phyloP scores from a whole-genome alignment of 2,329 filamentous ascomycete species.

The Diaporthe caulivora region DNA sequence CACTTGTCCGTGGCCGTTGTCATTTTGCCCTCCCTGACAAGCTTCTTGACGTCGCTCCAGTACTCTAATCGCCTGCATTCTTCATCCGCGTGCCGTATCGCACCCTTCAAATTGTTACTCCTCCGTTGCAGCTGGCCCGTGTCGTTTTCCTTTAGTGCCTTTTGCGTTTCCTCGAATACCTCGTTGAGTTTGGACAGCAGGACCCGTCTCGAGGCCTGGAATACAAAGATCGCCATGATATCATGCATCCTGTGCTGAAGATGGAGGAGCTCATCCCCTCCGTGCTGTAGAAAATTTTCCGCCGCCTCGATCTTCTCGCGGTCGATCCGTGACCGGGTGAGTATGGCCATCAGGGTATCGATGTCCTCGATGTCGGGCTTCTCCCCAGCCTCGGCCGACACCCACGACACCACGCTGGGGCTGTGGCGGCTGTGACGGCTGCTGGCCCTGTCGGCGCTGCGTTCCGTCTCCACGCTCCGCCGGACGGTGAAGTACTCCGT shows the following conservation, averaged over 20 bases:
- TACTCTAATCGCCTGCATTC: slow-evolving; percentile 87
- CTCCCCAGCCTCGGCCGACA: slow-evolving; percentile 54
- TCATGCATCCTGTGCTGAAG: slow-evolving; percentile 83
- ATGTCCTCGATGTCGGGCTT: slow-evolving; percentile 72
- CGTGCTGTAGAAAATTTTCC: slow-evolving; percentile 83
- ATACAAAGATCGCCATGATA: slow-evolving; percentile 89
- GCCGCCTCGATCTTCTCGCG: slow-evolving; percentile 90
- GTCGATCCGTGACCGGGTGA: slow-evolving; percentile 81
- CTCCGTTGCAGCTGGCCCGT: slow-evolving; percentile 52
- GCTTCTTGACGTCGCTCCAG: slow-evolving; percentile 85
- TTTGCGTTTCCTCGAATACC: slow-evolving; percentile 67
- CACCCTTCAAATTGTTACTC: slow-evolving; percentile 78
- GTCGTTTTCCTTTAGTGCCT: slow-evolving; percentile 61
- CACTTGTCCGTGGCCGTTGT: slow-evolving; percentile 57
- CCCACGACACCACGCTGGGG: slow-evolving; percentile 48
- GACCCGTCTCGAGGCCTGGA: slow-evolving; percentile 86
- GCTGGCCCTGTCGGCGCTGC: slow-evolving; percentile 55
- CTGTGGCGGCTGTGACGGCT: slow-evolving; percentile 50
- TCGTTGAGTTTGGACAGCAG: slow-evolving; percentile 78
- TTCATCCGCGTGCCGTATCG: slow-evolving; percentile 81
- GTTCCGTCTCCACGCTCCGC: slow-evolving; percentile 59
- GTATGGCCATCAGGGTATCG: slow-evolving; percentile 74
- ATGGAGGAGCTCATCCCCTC: slow-evolving; percentile 80
- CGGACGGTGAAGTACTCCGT: slow-evolving; percentile 85
- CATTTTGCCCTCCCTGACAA: slow-evolving; percentile 67